Evolutionary conservation across 2,329 filamentous ascomycete species (phyloP), one percentile per base, ranked within the genome.

Genomic region (Pseudogymnoascus sp.): DNA sequence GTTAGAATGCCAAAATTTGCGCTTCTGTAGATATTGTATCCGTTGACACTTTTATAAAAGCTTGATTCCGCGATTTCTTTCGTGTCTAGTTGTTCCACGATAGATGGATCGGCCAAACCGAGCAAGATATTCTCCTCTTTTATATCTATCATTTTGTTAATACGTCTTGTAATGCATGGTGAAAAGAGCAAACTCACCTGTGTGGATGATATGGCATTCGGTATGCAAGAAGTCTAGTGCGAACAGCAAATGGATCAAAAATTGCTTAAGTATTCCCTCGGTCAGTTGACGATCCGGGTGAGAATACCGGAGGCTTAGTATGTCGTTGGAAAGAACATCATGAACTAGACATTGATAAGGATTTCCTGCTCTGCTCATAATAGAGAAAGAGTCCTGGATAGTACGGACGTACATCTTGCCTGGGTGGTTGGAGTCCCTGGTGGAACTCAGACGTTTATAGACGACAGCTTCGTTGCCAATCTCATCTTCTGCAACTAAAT

Each of bases 51-150:
- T 65, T 67, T 67, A 54, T 65, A 66, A 36, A 65, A 61, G 63
- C 64, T 66, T 54, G 51, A 64, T 64, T 57, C 51, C 36, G 57
- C 66, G 12, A 68, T 68, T 66, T 69, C 65, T 61, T 67, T 34
- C 63, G 64, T 68, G 63, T 69, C 65, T 16, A 69, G 65, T 42
- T 68, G 65, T 64, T 68, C 65, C 26, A 69, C 5, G 47, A 69
- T 66, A 57, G 67, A 68, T 62, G 64, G 63, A 66, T 69, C 65
- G 40, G 62, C 62, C 6, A 69, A 66, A 61, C 62, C 62, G 23
- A 67, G 64, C 59, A 69, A 66, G 60, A 69, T 68, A 65, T 68
- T 69, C 51, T 68, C 65, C 66, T 67, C 67, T 66, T 68, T 69
- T 63, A 69, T 68, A 67, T 66, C 67, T 67, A 12, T 36, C 54